These are phyloP conservation scores for Schizophyllum amplum DNA, from an alignment of 1,284 basidiomycete genomes.

Conservation along the genomic window DNA sequence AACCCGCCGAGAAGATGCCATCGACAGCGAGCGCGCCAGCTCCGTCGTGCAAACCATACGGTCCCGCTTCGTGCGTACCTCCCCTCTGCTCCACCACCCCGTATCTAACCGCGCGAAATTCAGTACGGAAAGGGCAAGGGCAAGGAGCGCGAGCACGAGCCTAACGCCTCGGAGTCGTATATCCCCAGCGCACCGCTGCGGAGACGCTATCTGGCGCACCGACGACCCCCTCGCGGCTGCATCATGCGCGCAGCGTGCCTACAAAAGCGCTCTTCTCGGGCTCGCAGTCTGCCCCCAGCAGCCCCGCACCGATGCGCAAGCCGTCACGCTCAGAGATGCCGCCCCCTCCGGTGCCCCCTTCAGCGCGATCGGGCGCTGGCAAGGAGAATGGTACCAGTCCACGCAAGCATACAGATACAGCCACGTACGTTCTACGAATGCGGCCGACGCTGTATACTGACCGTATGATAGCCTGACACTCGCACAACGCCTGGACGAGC, in stretches of 20 bases:
- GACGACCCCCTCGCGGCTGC: background rate
- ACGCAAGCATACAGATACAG: conserved; percentile 45
- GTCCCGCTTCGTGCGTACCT: conserved; percentile 58
- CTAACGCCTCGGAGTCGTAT: conserved; percentile 10
- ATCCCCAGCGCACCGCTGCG: conserved; percentile 8
- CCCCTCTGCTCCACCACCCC: conserved; percentile 11
- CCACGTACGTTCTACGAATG: conserved; percentile 39
- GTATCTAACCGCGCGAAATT: conserved; percentile 10
- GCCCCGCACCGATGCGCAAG: conserved; percentile 1
- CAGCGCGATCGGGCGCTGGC: conserved; percentile 13
- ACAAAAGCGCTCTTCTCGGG: conserved; percentile 9
- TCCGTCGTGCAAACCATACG: conserved; percentile 59
- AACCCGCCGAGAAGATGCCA: conserved; percentile 36
- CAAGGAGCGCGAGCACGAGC: conserved; percentile 10
- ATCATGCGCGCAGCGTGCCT: conserved; percentile 2
- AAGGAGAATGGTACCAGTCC: conserved; percentile 14
- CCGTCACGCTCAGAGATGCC: conserved; percentile 9
- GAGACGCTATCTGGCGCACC: conserved; percentile 2
- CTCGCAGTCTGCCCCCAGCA: conserved; percentile 2
- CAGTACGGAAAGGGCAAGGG: conserved; percentile 9
- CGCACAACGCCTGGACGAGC: conserved; percentile 67
- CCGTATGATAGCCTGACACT: conserved; percentile 46
- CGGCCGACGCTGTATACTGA: conserved; percentile 7
- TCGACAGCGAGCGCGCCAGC: conserved; percentile 30
- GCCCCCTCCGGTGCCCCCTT: conserved; percentile 17